These are phyloP conservation scores for Beauveria pseudobassiana DNA, from an alignment of 2,329 filamentous ascomycete species.

Conservation along the genomic window DNA sequence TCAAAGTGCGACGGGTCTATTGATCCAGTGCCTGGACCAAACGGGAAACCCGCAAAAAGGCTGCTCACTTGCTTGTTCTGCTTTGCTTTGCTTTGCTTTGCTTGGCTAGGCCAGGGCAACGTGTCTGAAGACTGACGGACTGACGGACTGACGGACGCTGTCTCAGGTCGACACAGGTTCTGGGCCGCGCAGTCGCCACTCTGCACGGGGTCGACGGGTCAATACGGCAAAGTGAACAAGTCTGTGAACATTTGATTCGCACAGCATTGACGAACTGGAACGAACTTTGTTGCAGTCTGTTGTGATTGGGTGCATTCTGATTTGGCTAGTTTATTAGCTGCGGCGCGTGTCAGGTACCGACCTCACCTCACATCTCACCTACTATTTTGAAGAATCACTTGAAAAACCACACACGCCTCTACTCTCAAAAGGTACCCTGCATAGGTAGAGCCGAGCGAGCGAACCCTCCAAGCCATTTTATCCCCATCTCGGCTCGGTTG, in stretches of 20 bases:
- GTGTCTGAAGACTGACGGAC: not conserved
- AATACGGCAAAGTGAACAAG: not conserved
- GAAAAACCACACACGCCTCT: not conserved
- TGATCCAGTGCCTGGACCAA: not conserved
- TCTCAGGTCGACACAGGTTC: slow-evolving; percentile 1
- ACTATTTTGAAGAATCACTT: not conserved
- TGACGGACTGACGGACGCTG: not conserved
- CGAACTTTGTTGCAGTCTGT: not conserved
- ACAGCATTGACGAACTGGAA: not conserved
- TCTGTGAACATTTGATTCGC: not conserved
- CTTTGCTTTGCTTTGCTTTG: not conserved
- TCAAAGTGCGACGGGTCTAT: not conserved
- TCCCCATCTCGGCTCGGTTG: too few relatives aligned
- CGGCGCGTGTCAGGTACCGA: not conserved
- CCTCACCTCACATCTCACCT: not conserved
- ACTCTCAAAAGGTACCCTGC: too few relatives aligned
- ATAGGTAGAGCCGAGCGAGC: not conserved
- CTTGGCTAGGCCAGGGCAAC: not conserved
- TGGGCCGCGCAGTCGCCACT: slow-evolving; percentile 5
- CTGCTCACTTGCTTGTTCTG: too few relatives aligned
- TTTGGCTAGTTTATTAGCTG: not conserved
- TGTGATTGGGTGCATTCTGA: not conserved
- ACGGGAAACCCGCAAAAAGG: too few relatives aligned
- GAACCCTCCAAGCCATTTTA: not conserved
- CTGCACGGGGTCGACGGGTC: slow-evolving; percentile 1